Evolutionary conservation across 177 flowering plant genomes (phyloP).

Genomic region (Tripterygium wilfordii): DNA sequence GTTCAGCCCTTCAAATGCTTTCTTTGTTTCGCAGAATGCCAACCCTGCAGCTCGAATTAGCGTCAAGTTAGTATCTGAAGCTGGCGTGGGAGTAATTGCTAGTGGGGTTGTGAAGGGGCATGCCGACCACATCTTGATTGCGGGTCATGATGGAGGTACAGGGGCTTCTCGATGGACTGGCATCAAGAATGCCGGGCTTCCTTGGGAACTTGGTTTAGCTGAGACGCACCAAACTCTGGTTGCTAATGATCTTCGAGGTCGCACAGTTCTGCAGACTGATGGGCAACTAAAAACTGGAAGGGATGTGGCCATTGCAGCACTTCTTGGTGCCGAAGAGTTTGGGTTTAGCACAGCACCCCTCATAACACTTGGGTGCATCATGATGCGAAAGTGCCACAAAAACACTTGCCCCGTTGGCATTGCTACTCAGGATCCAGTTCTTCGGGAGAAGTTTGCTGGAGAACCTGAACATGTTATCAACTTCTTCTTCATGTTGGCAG

Average conservation of each 20-base stretch:
- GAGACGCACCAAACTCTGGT: slow-evolving; percentile 99
- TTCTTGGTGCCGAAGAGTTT: slow-evolving; percentile 98
- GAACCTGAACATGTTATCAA: slow-evolving; percentile 98
- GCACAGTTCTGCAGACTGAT: slow-evolving; percentile 88
- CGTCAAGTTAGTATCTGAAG: slow-evolving; percentile 96
- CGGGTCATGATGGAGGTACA: slow-evolving; percentile 99
- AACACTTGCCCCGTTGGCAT: slow-evolving; percentile 99
- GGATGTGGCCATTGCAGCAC: slow-evolving; percentile 97
- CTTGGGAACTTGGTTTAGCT: slow-evolving; percentile 99
- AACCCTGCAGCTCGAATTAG: slow-evolving; percentile 91
- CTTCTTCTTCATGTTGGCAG: slow-evolving; percentile 98
- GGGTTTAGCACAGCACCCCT: slow-evolving; percentile 99
- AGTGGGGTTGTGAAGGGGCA: slow-evolving; percentile 99
- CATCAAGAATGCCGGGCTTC: slow-evolving; percentile 95
- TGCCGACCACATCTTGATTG: slow-evolving; percentile 94
- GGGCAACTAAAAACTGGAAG: slow-evolving; percentile 98
- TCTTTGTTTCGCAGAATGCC: slow-evolving; percentile 50
- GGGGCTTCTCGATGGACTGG: slow-evolving; percentile 99
- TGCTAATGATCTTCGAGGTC: slow-evolving; percentile 96
- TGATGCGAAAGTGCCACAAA: slow-evolving; percentile 99
- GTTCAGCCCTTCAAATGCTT: background rate
- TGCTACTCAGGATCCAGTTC: slow-evolving; percentile 98
- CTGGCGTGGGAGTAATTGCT: slow-evolving; percentile 98
- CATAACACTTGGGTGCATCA: slow-evolving; percentile 96
- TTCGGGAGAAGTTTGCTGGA: slow-evolving; percentile 95